A percentile compares a stretch with the other conserved stretches of the same genome.
These are phyloP conservation scores for Beauveria sp. DNA, from an alignment of 2,329 filamentous ascomycete species.

Conservation along the genomic window DNA sequence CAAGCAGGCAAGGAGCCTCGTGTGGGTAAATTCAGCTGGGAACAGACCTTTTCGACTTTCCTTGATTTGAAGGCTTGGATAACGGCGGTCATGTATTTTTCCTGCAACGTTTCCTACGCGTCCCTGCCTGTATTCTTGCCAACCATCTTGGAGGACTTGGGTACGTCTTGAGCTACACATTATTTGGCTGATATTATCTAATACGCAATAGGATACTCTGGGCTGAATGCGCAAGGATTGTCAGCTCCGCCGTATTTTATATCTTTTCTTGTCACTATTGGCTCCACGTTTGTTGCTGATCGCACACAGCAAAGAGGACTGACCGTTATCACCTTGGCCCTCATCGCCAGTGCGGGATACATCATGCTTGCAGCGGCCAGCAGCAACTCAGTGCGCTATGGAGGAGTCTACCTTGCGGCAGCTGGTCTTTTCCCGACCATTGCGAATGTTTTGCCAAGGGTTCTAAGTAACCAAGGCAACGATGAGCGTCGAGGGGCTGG, in stretches of 20 bases:
- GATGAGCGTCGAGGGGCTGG: slow-evolving; percentile 60
- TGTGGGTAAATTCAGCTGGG: slow-evolving; percentile 16
- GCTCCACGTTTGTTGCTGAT: slow-evolving; percentile 27
- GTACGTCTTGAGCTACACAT: background rate
- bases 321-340: slow-evolving; percentile 20
- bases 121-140: slow-evolving; percentile 33
- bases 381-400: slow-evolving; percentile 25
- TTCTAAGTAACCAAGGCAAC: slow-evolving; percentile 56
- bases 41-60: slow-evolving; percentile 27
- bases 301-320: slow-evolving; percentile 26
- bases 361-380: slow-evolving; percentile 8
- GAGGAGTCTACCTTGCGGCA: slow-evolving; percentile 28
- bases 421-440: slow-evolving; percentile 24
- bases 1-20: slow-evolving; percentile 15
- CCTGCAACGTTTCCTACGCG: slow-evolving; percentile 31
- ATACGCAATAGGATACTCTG: slow-evolving; percentile 21
- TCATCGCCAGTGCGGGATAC: slow-evolving; percentile 23
- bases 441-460: slow-evolving; percentile 17
- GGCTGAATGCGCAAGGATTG: slow-evolving; percentile 32
- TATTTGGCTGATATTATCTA: background rate
- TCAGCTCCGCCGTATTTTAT: slow-evolving; percentile 33
- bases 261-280: slow-evolving; percentile 27
- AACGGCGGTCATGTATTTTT: slow-evolving; percentile 27
- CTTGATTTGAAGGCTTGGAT: slow-evolving; percentile 24
- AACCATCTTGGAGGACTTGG: slow-evolving; percentile 32